These are phyloP conservation scores for Rhexocercosporidium sp. DNA, from an alignment of 2,329 filamentous ascomycete genomes.

Conservation along the genomic window DNA sequence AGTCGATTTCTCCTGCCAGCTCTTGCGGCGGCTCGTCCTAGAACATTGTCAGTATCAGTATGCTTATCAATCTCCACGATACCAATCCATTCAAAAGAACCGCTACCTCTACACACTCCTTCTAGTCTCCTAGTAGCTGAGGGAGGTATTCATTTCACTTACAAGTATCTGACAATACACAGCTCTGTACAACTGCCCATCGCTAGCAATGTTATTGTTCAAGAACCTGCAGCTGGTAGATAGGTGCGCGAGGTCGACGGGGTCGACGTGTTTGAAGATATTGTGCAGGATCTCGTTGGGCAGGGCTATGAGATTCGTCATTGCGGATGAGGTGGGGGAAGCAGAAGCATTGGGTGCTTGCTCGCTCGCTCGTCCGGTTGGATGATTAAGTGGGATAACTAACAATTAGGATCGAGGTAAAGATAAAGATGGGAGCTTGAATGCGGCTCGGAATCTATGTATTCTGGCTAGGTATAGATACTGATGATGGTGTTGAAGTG, in stretches of 20 bases:
- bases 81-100: too few species aligned
- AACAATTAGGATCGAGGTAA: too few species aligned
- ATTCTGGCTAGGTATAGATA: too few species aligned
- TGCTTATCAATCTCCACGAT: background rate
- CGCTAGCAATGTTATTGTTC: constrained; percentile 59
- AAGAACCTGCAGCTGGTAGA: constrained; percentile 58
- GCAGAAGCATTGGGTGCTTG: background rate
- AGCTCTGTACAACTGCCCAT: constrained; percentile 63
- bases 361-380: too few species aligned
- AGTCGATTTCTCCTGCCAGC: constrained; percentile 1
- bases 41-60: background rate
- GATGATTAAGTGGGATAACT: too few species aligned
- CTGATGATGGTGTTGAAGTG: too few species aligned
- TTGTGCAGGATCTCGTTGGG: constrained; percentile 68
- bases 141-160: constrained; percentile 21
- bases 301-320: constrained; percentile 17
- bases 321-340: background rate
- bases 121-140: too few species aligned
- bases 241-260: constrained; percentile 59
- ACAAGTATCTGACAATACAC: constrained; percentile 66
- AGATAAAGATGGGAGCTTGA: too few species aligned
- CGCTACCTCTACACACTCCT: too few species aligned
- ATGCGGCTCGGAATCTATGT: too few species aligned
- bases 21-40: constrained; percentile 19
- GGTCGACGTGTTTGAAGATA: constrained; percentile 61